Evolutionary conservation across 805 yeast genomes (phyloP), one percentile per base, ranked within the genome.

Genomic region (Yarrowia sp.): DNA sequence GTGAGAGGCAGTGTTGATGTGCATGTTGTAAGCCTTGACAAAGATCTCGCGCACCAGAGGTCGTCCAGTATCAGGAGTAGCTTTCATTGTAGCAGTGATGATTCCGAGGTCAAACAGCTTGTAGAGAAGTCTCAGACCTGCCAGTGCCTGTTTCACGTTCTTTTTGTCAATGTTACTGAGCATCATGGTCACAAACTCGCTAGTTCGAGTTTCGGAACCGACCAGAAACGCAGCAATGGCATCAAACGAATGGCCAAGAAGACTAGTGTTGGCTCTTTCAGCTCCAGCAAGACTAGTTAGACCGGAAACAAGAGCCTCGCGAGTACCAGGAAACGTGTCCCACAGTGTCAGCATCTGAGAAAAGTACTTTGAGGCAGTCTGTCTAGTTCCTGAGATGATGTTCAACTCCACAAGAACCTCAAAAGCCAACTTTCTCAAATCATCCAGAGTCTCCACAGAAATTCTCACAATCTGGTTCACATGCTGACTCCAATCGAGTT

Each of bases 31-130:
- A 6, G 84, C 75, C 44, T 66, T 50, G 19, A 70, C 71, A 55
- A 47, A 72, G 9, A 72, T 64, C 38, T 86, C 76, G 1, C 84
- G 79, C 53, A 79, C 84, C 5, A 87, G 74, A 0, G 58, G 46
- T 10, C 43, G 79, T 1, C 76, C 6, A 89, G 74, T 64, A 79
- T 83, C 68, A 85, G 89, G 68, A 88, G 84, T 3, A 86, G 80
- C 73, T 91, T 97, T 0, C 87, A 86, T 0, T 87, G 75, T 24
- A 91, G 75, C 46, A 7, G 67, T 40, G 1, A 81, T 70, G 1
- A 70, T 49, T 1, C 69, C 17, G 2, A 30, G 15, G 5, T 58
- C 64, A 30, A 58, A 58, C 30, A 58, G 9, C 33, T 58, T 58
- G 33, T 19, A 33, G n/a, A 58, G 9, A 13, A 58, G 50, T 4